phyloP scores from a whole-genome alignment of 257 asterid species.

The Solanum clarkiae region DNA sequence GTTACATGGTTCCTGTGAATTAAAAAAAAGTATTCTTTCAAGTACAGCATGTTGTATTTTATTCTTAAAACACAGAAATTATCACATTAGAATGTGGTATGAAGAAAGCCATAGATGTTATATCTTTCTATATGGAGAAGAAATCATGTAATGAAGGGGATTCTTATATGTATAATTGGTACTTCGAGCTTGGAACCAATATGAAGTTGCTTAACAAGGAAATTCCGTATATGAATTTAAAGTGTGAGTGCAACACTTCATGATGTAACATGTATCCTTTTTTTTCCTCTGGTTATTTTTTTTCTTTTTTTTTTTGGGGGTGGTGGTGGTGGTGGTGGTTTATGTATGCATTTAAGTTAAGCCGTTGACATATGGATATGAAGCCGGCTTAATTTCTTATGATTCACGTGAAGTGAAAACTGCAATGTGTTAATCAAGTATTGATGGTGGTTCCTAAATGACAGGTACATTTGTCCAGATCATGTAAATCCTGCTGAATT shows the following conservation, averaged over 20 bases:
- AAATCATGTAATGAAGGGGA: not conserved
- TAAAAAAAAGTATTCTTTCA: not conserved
- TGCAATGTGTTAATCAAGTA: not conserved
- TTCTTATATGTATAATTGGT: not conserved
- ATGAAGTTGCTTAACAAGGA: not conserved
- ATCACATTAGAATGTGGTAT: not conserved
- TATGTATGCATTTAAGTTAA: not conserved
- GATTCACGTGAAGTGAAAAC: not conserved
- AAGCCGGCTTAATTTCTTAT: not conserved
- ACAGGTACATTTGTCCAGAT: slow-evolving; percentile 84
- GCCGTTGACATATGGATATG: not conserved
- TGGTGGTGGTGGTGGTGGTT: not conserved
- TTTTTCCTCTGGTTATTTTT: not conserved
- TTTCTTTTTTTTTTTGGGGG: not conserved
- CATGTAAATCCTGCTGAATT: slow-evolving; percentile 96
- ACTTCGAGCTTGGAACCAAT: not conserved
- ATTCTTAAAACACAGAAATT: not conserved
- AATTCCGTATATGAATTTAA: not conserved
- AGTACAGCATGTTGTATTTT: not conserved
- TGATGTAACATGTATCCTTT: not conserved
- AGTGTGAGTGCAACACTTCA: not conserved
- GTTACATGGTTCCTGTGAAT: not conserved
- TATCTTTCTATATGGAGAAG: not conserved
- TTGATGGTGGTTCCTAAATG: slow-evolving; percentile 10
- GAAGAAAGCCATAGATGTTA: not conserved